Evolutionary conservation across 495 filamentous ascomycete genomes (phyloP).

Genomic region (Elasticomyces elasticus): DNA sequence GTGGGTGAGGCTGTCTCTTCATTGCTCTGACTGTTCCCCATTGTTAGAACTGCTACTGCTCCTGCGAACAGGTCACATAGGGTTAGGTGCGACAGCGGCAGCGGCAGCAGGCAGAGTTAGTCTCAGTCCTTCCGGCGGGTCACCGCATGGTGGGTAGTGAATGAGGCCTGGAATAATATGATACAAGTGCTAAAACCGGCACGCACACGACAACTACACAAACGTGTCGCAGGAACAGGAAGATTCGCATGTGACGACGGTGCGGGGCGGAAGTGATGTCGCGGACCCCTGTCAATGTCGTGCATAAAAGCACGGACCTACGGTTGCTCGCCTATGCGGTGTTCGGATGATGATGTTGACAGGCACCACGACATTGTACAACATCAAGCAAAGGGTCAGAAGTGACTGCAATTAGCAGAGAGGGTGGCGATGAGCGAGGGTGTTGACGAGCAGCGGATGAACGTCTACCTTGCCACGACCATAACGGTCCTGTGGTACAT

Average conservation of each 20-base stretch:
- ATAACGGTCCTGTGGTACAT: constrained; percentile 31
- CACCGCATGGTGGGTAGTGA: not conserved
- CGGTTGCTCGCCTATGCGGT: too few species aligned
- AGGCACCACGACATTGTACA: not conserved
- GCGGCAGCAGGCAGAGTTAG: too few species aligned
- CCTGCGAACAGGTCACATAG: too few species aligned
- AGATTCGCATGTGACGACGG: too few species aligned
- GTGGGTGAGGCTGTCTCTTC: not conserved
- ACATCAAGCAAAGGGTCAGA: too few species aligned
- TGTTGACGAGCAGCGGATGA: not conserved
- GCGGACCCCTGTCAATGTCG: too few species aligned
- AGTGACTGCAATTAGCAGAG: not conserved
- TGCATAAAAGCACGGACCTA: too few species aligned
- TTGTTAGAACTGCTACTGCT: too few species aligned
- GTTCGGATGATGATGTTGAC: too few species aligned
- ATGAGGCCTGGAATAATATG: not conserved
- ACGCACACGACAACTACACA: not conserved
- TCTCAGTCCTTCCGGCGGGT: not conserved
- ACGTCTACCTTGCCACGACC: constrained; percentile 22
- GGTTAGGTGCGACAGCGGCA: too few species aligned
- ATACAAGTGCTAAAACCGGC: not conserved
- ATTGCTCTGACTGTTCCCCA: constrained; percentile 15
- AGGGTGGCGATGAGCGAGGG: not conserved
- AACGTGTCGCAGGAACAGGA: not conserved
- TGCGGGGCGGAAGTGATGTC: too few species aligned